Percentiles rank a stretch among this genome's conserved stretches.
These are phyloP conservation scores for Andrographis paniculata DNA, from an alignment of 305 asterid genomes.

Conservation along the genomic window DNA sequence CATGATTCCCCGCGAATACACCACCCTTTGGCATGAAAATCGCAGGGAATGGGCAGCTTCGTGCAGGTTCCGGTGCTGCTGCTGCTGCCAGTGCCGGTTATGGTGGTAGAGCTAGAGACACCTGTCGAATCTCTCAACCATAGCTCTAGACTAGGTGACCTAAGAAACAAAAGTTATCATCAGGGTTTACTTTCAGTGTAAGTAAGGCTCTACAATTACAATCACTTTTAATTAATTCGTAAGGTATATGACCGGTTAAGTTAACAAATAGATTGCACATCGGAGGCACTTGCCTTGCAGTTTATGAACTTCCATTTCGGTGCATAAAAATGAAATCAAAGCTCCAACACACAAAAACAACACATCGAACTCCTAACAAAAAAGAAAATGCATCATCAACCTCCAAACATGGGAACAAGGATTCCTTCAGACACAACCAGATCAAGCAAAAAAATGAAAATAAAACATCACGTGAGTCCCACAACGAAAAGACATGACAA, in stretches of 20 bases:
- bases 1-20: not conserved
- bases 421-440: too few species aligned
- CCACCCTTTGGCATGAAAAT: not conserved
- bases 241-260: not conserved
- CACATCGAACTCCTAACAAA: too few species aligned
- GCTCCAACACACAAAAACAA: too few species aligned
- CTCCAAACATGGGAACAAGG: too few species aligned
- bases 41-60: not conserved
- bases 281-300: not conserved
- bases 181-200: not conserved
- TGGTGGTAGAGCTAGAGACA: not conserved
- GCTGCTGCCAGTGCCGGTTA: not conserved
- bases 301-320: not conserved
- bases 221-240: too few species aligned
- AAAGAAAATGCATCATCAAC: too few species aligned
- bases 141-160: not conserved
- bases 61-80: too few species aligned
- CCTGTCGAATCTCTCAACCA: not conserved
- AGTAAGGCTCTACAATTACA: too few species aligned
- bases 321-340: too few species aligned
- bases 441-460: too few species aligned
- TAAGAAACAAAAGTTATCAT: not conserved
- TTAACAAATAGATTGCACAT: not conserved
- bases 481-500: too few species aligned
- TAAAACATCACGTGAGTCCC: too few species aligned